Evolutionary conservation across 768 basidiomycete genomes (phyloP), one percentile per base, ranked within the genome.

Genomic region (Nevesoporus exiguus): DNA sequence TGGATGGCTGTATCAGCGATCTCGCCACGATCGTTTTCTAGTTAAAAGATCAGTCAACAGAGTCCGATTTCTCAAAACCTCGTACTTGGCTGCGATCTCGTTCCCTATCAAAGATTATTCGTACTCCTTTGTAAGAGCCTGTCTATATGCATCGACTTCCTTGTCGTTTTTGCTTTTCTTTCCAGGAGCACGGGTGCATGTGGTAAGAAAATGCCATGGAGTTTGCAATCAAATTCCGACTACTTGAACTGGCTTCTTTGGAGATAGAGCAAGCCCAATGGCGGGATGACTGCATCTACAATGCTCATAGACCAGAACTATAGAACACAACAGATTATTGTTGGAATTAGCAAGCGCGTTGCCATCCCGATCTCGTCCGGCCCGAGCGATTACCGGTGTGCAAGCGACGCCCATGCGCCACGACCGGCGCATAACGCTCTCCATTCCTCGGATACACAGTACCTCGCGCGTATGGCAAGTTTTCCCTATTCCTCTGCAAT

Each of bases 231-330:
- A 25, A 56, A 15, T 13, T 21, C 14, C 22, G 19, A 27, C 9
- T 10, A 29, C 1, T 0, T 31, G 33, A 33, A 68, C 80, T 47
- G 57, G 86, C 85, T 86, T 76, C 89, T 86, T 71, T 74, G 75
- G 5, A 90, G 74, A 53, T 71, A 79, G 29, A 86, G 69, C 0
- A 86, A 6, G 2, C 87, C 86, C 2, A 78, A 56, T 0, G 78
- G 42, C 61, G 88, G 85, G 31, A 90, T 66, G 27, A 65, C 57
- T 0, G 71, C 82, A 55, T 81, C 82, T 0, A 78, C 73, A 34
- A 86, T 83, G 30, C 74, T 80, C 4, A 83, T 84, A 0, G 84
- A 79, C 81, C 85, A 86, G 65, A 88, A 90, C 77, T 83, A n/a
- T 57, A 31, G 40, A 14, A 34, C 3, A 10, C 17, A 44, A 25